Base-by-base conservation (phyloP, 495 filamentous ascomycete species). In the Hypoxylon fragiforme region DNA sequence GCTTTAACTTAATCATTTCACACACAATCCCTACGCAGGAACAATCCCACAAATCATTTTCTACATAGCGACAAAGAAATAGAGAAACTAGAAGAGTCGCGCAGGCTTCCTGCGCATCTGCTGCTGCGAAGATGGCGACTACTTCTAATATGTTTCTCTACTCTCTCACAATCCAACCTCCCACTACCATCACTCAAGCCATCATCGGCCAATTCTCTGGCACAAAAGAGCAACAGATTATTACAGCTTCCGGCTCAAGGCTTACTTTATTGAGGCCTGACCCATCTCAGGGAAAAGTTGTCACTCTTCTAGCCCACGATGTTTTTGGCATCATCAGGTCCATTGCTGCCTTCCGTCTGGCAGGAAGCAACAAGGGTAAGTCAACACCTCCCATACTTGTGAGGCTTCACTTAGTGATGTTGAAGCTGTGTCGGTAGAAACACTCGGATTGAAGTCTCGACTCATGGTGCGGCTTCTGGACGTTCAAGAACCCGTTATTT, bases 81-180 rank as follows among this genome's bases (percentile, higher is more conserved):
- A 58, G 54, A 59, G 44, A 52, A 26, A 42, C 37, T 31, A 59
- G 40, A 56, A 60, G 53, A 74, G 75, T 76, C 72, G 73, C 74
- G 74, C 78, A 74, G 75, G 75, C 73, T 73, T 68, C 65, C 77
- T 78, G 79, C 77, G 74, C 72, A 67, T 50, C 40, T 47, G 42
- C 50, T 50, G 42, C 50, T 62, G 57, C 41, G 46, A 88, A 60
- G 73, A 99, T 99, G 94, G 91, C 94, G 69, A 92, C 90, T 53
- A 96, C 91, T 35, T 96, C 91, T 60, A 90, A 89, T 65, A 95
- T 96, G 91, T 96, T 96, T 69, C 86, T 97, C 80, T 97, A 97
- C 77, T 91, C 89, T 39, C 77, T 97, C 69, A 97, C 95, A 15
- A 85, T 99, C 64, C 88, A 96, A 70, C 86, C 90, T 49, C 89